Base-by-base conservation (phyloP, 1,284 basidiomycete species). In the Anthracocystis setariae region DNA sequence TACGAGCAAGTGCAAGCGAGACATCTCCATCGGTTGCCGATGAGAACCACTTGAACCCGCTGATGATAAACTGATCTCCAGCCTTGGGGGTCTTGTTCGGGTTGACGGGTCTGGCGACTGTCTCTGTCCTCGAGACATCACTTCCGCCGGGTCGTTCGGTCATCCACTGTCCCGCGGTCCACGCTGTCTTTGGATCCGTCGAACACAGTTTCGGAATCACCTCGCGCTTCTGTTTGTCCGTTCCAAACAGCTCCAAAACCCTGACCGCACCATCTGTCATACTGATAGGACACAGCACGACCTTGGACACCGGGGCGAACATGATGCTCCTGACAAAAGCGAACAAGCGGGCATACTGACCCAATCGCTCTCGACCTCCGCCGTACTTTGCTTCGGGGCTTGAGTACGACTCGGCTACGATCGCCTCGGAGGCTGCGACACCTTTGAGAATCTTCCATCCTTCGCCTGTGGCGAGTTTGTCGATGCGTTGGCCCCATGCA, bases 251-350 rank as follows among this genome's bases (percentile, higher is more conserved):
- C 74, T 91, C 90, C 20, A 92, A 84, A 0, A 90, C 89, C 85
- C 90, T 84, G 5, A 90, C 89, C 33, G 86, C 86, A 0, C 90
- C 91, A 76, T 92, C 91, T 0, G 90, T 90, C 91, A 92, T 92
- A 40, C 88, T 88, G 68, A 91, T 83, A 17, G 76, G 76, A 38
- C 76, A 77, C 12, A 77, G 60, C 4, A 46, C 55, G 9, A 76
- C 58, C 20, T 74, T 67, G 12, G 49, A 61, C 5, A 66, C 70
- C 37, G 73, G 73, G 1, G 53, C 17, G 21, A 74, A 73, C 67
- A 77, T 59, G 17, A 69, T 50, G 8, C 38, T 55, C 10, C 63
- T 40, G 8, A 60, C 51, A 33, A 76, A 73, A 0, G 61, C 64
- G 25, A 67, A 74, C 7, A 76, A 43, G 10, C 74, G 20, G 2